Base-by-base conservation (phyloP, 148 eudicot species). In the Vaccinium macrocarpon region DNA sequence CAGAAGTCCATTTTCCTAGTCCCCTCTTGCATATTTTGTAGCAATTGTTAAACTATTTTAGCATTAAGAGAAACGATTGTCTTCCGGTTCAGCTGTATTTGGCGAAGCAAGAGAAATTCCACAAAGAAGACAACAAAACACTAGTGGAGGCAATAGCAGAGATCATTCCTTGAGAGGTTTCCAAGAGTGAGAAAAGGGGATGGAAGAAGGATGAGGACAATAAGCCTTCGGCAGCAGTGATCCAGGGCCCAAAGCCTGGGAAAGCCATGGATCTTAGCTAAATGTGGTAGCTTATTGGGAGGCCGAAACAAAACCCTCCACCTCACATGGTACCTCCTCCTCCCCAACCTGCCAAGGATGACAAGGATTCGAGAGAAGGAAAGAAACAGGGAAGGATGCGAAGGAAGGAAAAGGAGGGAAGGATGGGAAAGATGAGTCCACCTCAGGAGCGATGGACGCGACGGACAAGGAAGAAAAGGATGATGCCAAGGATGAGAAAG, bases 161-260 rank as follows among this genome's bases (percentile, higher is more conserved):
- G 85, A 57, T 91, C n/a, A 87, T 91, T 46, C 93, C 93, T 82
- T 90, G 88, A 19, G 93, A 91, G 73, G 93, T 91, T 9, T 73
- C 91, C 51, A 89, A 87, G 85, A 73, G 88, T 80, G 92, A 90
- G 86, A 89, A 88, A 86, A 87, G 89, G 64, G 84, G 93, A 64
- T 84, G 89, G 29, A 88, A 86, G 56, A 89, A 89, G 81, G 88
- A 89, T 19, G 87, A 88, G 6, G 90, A 89, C 14, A 91, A 89
- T 84, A 91, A 87, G 62, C 86, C 91, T 52, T 86, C 88, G 5
- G 72, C 88, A 74, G 46, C 74, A 15, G 88, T 91, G n/a, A 70
- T 91, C 81, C 89, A 91, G 49, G 92, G 92, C 11, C 92, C 92
- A 29, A 91, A 91, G 85, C 92, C 92, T 1, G 92, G 92, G 19